Percentiles rank a stretch among this genome's conserved stretches.
phyloP scores from a whole-genome alignment of 306 rosid species.

The Castanea mollissima region DNA sequence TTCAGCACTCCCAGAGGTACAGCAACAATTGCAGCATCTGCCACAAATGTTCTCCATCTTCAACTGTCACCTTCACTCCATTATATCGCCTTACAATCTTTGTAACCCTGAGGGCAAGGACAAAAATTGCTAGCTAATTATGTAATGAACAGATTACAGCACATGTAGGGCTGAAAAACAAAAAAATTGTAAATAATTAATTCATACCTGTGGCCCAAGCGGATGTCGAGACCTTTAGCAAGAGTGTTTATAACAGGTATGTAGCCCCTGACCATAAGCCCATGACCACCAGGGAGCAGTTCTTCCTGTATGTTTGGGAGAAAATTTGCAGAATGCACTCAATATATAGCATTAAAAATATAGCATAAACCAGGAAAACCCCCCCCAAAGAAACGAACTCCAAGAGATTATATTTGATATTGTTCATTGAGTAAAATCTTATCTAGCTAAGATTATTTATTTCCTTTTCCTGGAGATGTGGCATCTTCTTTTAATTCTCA shows the following conservation, averaged over 20 bases:
- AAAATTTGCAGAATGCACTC: slow-evolving; percentile 2
- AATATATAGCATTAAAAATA: not conserved
- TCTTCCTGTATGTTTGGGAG: slow-evolving; percentile 58
- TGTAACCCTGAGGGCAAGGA: slow-evolving; percentile 67
- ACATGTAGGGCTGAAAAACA: slow-evolving; percentile 3
- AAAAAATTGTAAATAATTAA: not conserved
- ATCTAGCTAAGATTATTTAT: not conserved
- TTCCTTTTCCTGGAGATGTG: not conserved
- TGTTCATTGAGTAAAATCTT: not conserved
- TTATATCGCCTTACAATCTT: slow-evolving; percentile 67
- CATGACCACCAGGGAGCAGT: slow-evolving; percentile 98
- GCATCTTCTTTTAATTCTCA: not conserved
- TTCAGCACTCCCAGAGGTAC: slow-evolving; percentile 95
- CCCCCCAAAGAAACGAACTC: not conserved
- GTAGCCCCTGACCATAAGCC: slow-evolving; percentile 96
- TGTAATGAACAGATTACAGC: slow-evolving; percentile 11
- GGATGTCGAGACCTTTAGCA: slow-evolving; percentile 94
- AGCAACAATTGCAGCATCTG: slow-evolving; percentile 88
- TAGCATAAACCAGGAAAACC: not conserved
- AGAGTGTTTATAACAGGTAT: slow-evolving; percentile 89
- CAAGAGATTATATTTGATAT: not conserved
- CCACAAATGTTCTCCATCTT: slow-evolving; percentile 68
- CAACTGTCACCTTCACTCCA: slow-evolving; percentile 77
- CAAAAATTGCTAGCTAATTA: slow-evolving; percentile 10
- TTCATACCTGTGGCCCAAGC: slow-evolving; percentile 73